Base-by-base conservation (phyloP, 2,329 filamentous ascomycete species). In the Pyrenophora seminiperda region DNA sequence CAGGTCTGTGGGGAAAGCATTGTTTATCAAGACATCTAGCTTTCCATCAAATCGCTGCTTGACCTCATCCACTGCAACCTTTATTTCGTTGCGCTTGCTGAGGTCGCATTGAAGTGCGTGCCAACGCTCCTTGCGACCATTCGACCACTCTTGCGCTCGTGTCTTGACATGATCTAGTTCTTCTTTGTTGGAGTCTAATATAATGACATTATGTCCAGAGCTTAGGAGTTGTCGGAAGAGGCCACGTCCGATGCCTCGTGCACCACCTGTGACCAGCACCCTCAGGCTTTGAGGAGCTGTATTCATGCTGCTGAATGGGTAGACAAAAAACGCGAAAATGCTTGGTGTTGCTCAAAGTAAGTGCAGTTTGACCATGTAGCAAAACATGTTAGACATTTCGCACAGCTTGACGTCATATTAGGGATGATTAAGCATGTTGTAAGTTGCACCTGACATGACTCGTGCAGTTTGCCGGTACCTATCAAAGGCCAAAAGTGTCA, bases 171-270 rank as follows among this genome's bases (percentile, higher is more conserved):
- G 66, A 6, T 67, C 56, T 7, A 78, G 63, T 53, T 77, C 75
- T 34, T 68, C 67, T 24, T 59, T 62, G 54, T 79, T 75, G 36
- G 73, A 68, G 49, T 79, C 77, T 29, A 79, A 62, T 5, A 79
- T 70, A 53, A 77, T 75, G 34, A 80, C 72, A 24, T 72, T 69
- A 62, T 79, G 73, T n/a, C 78, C 76, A 9, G 63, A 54, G 14
- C 65, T 53, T 15, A 76, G 66, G 39, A 79, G 75, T 34, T 75
- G 72, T 9, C 76, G 74, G 34, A 76, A 73, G 13, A 79, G 66
- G 27, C 72, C 74, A 31, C 77, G 72, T 18, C 78, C 77, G 36
- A 80, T 79, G 19, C 77, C 78, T 20, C 74, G 70, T 4, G 75
- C 76, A 40, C 72, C 76, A 20, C 76, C 76, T n/a, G 72, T 74